These are phyloP conservation scores for Wallacemonas sp. DNA, from an alignment of 208 protist genomes.

Conservation along the genomic window DNA sequence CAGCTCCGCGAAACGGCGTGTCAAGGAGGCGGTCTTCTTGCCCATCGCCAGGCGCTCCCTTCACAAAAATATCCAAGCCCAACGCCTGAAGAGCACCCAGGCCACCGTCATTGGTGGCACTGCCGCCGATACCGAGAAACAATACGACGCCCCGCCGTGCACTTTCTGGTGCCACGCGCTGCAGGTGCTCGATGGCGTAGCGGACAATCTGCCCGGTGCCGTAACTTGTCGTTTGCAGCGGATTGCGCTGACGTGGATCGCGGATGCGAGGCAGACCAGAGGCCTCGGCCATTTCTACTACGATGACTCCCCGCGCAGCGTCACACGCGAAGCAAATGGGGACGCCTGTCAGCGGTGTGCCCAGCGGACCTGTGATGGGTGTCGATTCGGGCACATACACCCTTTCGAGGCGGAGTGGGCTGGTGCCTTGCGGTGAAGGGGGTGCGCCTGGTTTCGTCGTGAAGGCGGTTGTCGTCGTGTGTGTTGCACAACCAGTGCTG, in stretches of 20 bases:
- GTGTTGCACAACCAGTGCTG: neutral
- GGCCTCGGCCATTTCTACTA: conserved; percentile 81
- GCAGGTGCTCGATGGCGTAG: conserved; percentile 52
- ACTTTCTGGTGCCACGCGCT: neutral
- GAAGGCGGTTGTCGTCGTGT: neutral
- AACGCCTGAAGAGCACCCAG: conserved; percentile 77
- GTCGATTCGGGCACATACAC: conserved; percentile 19
- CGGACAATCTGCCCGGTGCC: conserved; percentile 67
- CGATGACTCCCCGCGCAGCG: conserved; percentile 28
- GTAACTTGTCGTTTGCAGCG: conserved; percentile 63
- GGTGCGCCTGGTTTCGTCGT: too few species aligned
- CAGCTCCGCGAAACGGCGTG: conserved; percentile 46
- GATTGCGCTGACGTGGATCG: conserved; percentile 31
- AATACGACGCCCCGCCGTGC: conserved; percentile 27
- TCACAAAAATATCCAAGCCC: conserved; percentile 53
- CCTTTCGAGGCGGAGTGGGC: conserved; percentile 2
- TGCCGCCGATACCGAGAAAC: conserved; percentile 77
- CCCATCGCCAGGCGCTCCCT: neutral
- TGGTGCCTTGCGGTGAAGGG: too few species aligned
- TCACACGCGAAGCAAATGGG: conserved; percentile 64
- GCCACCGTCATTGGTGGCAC: conserved; percentile 81
- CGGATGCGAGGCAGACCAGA: conserved; percentile 58
- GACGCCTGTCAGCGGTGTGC: conserved; percentile 14
- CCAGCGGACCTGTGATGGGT: conserved; percentile 53
- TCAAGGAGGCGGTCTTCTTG: conserved; percentile 20